Evolutionary conservation across 2,329 filamentous ascomycete genomes (phyloP).

Genomic region (Magnaporthales sp.): DNA sequence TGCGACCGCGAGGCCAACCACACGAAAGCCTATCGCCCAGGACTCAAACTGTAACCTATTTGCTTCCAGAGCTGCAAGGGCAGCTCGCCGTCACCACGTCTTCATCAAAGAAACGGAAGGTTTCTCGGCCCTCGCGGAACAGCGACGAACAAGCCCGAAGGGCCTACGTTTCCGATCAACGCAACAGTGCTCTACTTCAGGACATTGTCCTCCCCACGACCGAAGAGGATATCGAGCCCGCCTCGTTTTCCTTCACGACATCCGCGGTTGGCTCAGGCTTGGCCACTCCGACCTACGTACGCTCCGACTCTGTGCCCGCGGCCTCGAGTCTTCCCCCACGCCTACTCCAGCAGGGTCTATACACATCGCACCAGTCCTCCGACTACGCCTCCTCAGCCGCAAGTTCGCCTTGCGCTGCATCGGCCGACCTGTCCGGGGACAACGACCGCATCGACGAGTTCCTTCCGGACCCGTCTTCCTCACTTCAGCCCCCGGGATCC

Average conservation of each 20-base stretch:
- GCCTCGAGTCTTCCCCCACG: slow-evolving; percentile 43
- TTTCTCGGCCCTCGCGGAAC: slow-evolving; percentile 39
- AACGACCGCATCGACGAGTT: slow-evolving; percentile 41
- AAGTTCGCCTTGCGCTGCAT: slow-evolving; percentile 49
- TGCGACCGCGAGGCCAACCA: neutral
- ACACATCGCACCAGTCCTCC: slow-evolving; percentile 28
- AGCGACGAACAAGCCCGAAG: slow-evolving; percentile 21
- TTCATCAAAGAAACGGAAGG: slow-evolving; percentile 67
- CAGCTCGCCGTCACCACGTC: slow-evolving; percentile 66
- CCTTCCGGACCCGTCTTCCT: slow-evolving; percentile 25
- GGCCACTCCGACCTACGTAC: slow-evolving; percentile 30
- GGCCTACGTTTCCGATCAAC: slow-evolving; percentile 2
- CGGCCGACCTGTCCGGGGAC: slow-evolving; percentile 48
- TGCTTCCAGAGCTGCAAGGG: slow-evolving; percentile 45
- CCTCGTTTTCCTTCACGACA: slow-evolving; percentile 39
- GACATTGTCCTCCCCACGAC: slow-evolving; percentile 44
- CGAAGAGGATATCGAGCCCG: slow-evolving; percentile 38
- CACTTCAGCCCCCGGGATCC: slow-evolving; percentile 18
- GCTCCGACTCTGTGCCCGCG: slow-evolving; percentile 27
- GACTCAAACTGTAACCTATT: neutral
- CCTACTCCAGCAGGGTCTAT: slow-evolving; percentile 32
- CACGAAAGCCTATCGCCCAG: neutral
- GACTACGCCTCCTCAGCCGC: slow-evolving; percentile 47
- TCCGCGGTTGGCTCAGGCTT: slow-evolving; percentile 26
- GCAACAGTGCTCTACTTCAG: slow-evolving; percentile 1